Base-by-base conservation (phyloP, 1,284 basidiomycete species). In the Austroboletus olivaceoglutinosus region DNA sequence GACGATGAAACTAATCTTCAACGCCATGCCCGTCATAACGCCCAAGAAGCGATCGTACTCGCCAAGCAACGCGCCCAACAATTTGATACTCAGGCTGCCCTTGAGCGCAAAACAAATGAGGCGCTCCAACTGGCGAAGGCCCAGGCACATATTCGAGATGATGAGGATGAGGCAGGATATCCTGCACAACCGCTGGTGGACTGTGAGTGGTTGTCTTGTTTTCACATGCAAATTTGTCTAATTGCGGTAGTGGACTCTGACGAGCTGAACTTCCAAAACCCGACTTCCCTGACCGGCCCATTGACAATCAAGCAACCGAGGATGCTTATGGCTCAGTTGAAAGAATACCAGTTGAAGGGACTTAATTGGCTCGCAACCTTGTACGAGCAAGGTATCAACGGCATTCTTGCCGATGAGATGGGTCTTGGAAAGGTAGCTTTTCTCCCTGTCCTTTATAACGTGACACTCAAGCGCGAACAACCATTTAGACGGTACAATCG, bases 351-450 rank as follows among this genome's bases (percentile, higher is more conserved):
- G 71, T 73, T 99, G 58, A 99, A 99, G 69, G 97, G 97, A 59
- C 77, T 99, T 44, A 99, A 98, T 57, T 99, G 97, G 97, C 79
- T 99, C 21, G 97, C 89, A 29, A 98, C 96, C 22, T 74, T 99
- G 39, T 99, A 99, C 69, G 97, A 99, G 71, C 96, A 99, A 70
- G 97, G 97, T 47, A 99, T 99, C 77, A 98, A 98, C 65, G 94
- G 94, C 54, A 98, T 98, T 61, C 80, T 98, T 15, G 94, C 94
- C 4, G 97, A 99, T 69, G 97, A 99, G 75, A 99, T 99, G 97
- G 94, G 93, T 76, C 81, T 95, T 23, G 93, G 93, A 60, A 95
- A 95, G 81, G 91, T 86, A 53, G 41, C 69, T 65, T 33, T 33
- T 6, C 37, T 29, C 38, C 21, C 13, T 25, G 45, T 37, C 25